phyloP scores from a whole-genome alignment of 371 early-diverging fungal genomes.

The Globomyces sp. region DNA sequence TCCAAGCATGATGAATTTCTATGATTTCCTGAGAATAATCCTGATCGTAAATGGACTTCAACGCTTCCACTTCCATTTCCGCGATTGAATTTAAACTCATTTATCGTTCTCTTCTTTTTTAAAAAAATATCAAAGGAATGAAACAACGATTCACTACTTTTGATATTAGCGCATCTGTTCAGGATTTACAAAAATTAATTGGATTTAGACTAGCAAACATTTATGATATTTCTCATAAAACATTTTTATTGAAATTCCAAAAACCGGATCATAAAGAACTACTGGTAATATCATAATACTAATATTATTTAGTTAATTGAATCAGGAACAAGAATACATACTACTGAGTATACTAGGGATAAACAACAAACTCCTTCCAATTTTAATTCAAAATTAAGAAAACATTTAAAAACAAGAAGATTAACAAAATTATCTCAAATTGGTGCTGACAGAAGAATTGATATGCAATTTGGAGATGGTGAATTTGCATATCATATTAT shows the following conservation, averaged over 20 bases:
- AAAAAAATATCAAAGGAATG: conserved; percentile 21
- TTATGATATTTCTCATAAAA: conserved; percentile 90
- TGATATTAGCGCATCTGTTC: conserved; percentile 82
- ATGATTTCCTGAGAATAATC: conserved; percentile 7
- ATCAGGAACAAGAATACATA: conserved; percentile 90
- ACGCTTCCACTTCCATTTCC: conserved; percentile 13
- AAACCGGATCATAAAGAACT: conserved; percentile 86
- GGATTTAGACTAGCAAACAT: conserved; percentile 52
- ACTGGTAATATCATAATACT: conserved; percentile 48
- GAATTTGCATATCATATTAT: conserved; percentile 79
- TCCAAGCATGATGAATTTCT: conserved; percentile 9
- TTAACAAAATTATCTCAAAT: conserved; percentile 80
- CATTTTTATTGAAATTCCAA: conserved; percentile 91
- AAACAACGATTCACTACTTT: conserved; percentile 77
- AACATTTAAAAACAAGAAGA: conserved; percentile 82
- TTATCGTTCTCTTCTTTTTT: too few relatives aligned
- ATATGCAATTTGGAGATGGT: conserved; percentile 81
- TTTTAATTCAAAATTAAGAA: conserved; percentile 91
- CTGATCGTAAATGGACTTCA: conserved; percentile 15
- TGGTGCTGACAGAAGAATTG: conserved; percentile 90
- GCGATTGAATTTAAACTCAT: conserved; percentile 4
- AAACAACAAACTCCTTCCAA: conserved; percentile 80
- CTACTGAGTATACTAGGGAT: conserved; percentile 85
- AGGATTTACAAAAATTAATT: conserved; percentile 67
- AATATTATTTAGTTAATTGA: conserved; percentile 54